These are phyloP conservation scores for Colletotrichum sublineola DNA, from an alignment of 2,329 filamentous ascomycete species.

Conservation along the genomic window DNA sequence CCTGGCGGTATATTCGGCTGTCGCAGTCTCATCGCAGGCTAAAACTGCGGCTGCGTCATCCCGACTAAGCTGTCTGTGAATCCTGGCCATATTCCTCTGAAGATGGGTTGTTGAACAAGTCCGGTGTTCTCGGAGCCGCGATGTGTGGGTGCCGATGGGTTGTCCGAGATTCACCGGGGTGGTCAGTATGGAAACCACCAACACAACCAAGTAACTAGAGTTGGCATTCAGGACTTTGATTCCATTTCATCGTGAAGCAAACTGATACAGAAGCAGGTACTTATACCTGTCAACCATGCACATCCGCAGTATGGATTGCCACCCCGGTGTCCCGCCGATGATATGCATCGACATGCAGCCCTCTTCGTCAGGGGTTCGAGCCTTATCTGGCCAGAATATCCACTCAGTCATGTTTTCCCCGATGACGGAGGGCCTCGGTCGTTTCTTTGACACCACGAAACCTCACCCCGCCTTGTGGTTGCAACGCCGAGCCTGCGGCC, in stretches of 20 bases:
- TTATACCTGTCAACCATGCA: neutral
- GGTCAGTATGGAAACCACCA: neutral
- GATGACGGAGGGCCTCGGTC: conserved; percentile 31
- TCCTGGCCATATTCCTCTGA: neutral
- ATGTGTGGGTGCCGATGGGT: neutral
- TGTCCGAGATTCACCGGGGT: neutral
- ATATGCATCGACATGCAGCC: neutral
- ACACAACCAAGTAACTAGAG: neutral
- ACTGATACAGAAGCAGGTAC: no score
- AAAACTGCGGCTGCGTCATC: neutral
- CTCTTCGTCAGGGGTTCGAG: neutral
- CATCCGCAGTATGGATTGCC: neutral
- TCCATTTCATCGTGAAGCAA: neutral
- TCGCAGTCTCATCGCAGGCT: neutral
- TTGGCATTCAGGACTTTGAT: neutral
- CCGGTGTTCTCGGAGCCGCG: neutral
- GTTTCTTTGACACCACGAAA: conserved; percentile 10
- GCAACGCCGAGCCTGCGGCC: conserved; percentile 35
- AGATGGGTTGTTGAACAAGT: neutral
- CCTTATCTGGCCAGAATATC: neutral
- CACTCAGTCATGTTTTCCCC: neutral
- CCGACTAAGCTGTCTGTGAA: neutral
- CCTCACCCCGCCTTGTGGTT: conserved; percentile 11
- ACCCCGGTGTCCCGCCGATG: neutral
- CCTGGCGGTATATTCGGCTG: neutral